A percentile compares a stretch with the other conserved stretches of the same genome.
Evolutionary conservation across 768 basidiomycete species (phyloP).

Genomic region (Pseudohyphozyma bogoriensis): DNA sequence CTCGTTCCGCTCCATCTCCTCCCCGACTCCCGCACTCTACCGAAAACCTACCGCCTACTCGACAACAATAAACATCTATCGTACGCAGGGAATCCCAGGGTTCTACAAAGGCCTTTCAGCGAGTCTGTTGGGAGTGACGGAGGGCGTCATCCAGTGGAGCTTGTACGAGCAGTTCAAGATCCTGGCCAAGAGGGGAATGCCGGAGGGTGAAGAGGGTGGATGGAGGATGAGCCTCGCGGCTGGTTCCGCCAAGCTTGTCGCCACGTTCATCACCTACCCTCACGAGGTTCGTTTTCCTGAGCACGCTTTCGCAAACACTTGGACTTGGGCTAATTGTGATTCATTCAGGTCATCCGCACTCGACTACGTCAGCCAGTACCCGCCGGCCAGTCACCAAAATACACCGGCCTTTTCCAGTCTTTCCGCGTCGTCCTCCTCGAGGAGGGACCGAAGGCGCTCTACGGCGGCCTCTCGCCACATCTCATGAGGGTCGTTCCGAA

Average conservation of each 20-base stretch:
- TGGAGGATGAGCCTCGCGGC: slow-evolving; percentile 76
- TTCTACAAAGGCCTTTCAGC: slow-evolving; percentile 94
- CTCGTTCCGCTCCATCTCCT: slow-evolving; percentile 26
- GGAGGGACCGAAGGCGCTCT: slow-evolving; percentile 75
- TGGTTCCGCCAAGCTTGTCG: slow-evolving; percentile 85
- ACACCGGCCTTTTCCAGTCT: slow-evolving; percentile 76
- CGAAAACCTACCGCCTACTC: slow-evolving; percentile 23
- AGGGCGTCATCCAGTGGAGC: slow-evolving; percentile 94
- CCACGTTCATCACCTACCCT: slow-evolving; percentile 91
- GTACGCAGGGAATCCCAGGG: slow-evolving; percentile 70
- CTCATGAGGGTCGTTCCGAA: slow-evolving; percentile 95
- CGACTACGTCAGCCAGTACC: slow-evolving; percentile 79
- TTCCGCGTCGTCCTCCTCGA: slow-evolving; percentile 74
- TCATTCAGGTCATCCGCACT: slow-evolving; percentile 69
- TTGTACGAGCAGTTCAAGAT: slow-evolving; percentile 85
- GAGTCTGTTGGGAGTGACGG: slow-evolving; percentile 88
- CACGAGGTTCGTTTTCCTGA: slow-evolving; percentile 59
- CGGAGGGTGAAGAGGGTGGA: slow-evolving; percentile 54
- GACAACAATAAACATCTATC: slow-evolving; percentile 58
- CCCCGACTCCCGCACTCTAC: slow-evolving; percentile 11
- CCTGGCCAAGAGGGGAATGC: slow-evolving; percentile 44
- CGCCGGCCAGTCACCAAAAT: slow-evolving; percentile 57
- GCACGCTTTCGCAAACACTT: background rate
- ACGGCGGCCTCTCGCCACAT: slow-evolving; percentile 87
- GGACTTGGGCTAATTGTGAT: background rate